Evolutionary conservation across 148 eudicot species (phyloP), one percentile per base, ranked within the genome.

Genomic region (Rhododendron ferrugineum): DNA sequence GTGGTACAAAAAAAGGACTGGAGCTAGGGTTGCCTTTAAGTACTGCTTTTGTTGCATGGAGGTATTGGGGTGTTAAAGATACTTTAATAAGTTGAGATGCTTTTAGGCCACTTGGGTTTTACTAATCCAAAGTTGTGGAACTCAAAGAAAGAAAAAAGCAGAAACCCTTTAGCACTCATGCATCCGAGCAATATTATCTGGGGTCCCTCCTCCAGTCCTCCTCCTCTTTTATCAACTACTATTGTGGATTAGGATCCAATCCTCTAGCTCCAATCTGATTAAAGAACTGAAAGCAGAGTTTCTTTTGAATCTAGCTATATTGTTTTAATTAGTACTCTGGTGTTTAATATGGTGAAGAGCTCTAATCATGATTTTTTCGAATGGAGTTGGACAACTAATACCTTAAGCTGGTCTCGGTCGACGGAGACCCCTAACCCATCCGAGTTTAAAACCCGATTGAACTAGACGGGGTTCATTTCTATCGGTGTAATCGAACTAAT

Each of bases 81-180:
- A 83, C 85, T 83, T 82, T 83, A 83, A 42, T 83, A 83, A 42
- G 28, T 83, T 83, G 11, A 46, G 6, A 2, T 68, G 85, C 60
- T 68, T 47, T 83, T 46, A 3, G 78, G 85, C 78, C 85, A 83
- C 78, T 46, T 49, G 37, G 44, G 30, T 13, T 44, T 83, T 6
- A 66, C 47, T 44, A 82, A 54, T 80, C 58, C 83, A 81, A 82
- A 82, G 85, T 56, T 83, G 9, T 3, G 52, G 52, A 16, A 37
- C 74, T 62, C 37, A 70, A 70, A n/a, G n/a, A n/a, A 40, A 40
- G 8, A 70, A 46, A 11, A 32, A 83, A 70, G 85, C 23, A 47
- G 34, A 70, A 10, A 23, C 26, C 70, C 85, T 82, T 83, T 83
- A 70, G 62, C 78, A 70, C 60, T 70, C 62, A 40, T 6, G 44